phyloP scores from a whole-genome alignment of 2,329 filamentous ascomycete genomes.

The Leptodontidium sp. region DNA sequence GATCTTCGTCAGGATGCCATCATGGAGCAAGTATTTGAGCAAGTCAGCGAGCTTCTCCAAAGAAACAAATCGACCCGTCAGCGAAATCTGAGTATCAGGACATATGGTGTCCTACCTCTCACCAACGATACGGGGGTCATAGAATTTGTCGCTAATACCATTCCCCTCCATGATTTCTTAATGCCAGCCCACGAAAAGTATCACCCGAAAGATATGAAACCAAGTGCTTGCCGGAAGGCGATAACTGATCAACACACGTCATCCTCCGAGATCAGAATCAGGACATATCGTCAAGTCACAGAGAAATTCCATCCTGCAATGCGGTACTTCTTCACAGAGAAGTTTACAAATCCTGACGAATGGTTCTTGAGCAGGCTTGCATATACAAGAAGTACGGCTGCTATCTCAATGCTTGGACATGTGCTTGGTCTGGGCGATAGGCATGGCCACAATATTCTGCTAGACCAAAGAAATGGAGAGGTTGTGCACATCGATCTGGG shows the following conservation, averaged over 20 bases:
- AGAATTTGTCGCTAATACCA: slow-evolving; percentile 94
- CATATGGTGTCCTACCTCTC: slow-evolving; percentile 95
- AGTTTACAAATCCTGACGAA: slow-evolving; percentile 91
- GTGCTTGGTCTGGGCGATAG: slow-evolving; percentile 92
- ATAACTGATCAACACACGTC: slow-evolving; percentile 78
- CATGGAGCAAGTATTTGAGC: slow-evolving; percentile 99
- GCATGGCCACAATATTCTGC: slow-evolving; percentile 95
- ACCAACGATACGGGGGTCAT: slow-evolving; percentile 89
- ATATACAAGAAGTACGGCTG: slow-evolving; percentile 92
- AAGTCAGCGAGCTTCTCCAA: slow-evolving; percentile 89
- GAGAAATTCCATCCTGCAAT: slow-evolving; percentile 91
- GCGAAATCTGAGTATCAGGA: slow-evolving; percentile 87
- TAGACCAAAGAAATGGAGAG: slow-evolving; percentile 89
- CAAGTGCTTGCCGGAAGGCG: slow-evolving; percentile 77
- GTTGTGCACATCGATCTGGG: slow-evolving; percentile 97
- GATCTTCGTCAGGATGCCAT: slow-evolving; percentile 96
- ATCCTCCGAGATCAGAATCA: slow-evolving; percentile 73
- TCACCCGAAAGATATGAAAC: slow-evolving; percentile 83
- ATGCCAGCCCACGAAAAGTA: slow-evolving; percentile 90
- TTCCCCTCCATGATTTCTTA: slow-evolving; percentile 90
- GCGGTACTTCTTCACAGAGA: slow-evolving; percentile 96
- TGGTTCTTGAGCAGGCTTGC: slow-evolving; percentile 92
- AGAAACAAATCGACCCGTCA: slow-evolving; percentile 88
- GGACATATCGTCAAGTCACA: slow-evolving; percentile 79
- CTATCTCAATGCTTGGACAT: slow-evolving; percentile 93